Conservation (phyloP, 2,329 filamentous ascomycete genomes). For the Tolypocladium ophioglossoides region DNA sequence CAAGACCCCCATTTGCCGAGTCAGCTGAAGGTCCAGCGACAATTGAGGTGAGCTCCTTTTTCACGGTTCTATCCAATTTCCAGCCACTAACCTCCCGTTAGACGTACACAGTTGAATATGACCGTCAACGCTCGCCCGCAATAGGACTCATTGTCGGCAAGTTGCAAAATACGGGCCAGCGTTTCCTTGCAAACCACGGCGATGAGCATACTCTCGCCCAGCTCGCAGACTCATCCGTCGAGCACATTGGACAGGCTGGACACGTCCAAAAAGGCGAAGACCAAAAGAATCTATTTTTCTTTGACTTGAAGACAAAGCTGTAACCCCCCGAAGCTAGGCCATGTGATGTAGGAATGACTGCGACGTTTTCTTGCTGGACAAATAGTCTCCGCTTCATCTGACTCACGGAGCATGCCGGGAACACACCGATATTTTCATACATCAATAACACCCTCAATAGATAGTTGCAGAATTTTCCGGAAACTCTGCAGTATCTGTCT, state of each 20-base stretch:
- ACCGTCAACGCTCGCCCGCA: conserved; percentile 9
- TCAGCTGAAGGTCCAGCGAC: conserved; percentile 11
- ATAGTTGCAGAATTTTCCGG: no score
- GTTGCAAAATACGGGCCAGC: conserved; percentile 7
- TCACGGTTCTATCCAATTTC: background rate
- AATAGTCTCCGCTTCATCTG: no score
- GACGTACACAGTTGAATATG: conserved; percentile 21
- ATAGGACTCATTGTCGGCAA: conserved; percentile 12
- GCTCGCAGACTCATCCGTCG: conserved; percentile 4
- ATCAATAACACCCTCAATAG: no score
- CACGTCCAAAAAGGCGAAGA: conserved; percentile 3
- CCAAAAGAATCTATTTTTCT: conserved; percentile 8
- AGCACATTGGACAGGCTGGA: conserved; percentile 12
- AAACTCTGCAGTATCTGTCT: no score
- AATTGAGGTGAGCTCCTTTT: conserved; percentile 12
- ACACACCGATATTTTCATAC: no score
- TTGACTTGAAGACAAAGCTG: conserved; percentile 6
- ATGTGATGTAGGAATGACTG: no score
- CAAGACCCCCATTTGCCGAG: conserved; percentile 7
- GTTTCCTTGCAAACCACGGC: conserved; percentile 18
- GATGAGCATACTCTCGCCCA: conserved; percentile 8
- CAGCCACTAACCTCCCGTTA: conserved; percentile 1
- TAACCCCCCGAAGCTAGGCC: background rate
- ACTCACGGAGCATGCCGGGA: no score
- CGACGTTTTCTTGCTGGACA: no score